Conservation (phyloP, 257 asterid genomes). For the Solanum corneliomulleri region DNA sequence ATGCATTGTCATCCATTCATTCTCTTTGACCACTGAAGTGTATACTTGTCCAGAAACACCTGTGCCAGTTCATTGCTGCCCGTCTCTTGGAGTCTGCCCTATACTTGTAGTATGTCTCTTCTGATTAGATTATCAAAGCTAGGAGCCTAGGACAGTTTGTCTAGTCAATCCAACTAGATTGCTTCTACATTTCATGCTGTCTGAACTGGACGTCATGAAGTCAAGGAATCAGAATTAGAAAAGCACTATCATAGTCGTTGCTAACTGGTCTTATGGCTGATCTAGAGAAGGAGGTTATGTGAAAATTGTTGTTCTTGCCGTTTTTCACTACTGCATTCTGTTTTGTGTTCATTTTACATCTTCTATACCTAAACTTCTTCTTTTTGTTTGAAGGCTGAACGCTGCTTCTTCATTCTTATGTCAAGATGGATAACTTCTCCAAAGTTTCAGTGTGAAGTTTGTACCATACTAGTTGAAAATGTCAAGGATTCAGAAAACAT, state of each 20-base stretch:
- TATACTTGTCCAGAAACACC: background rate
- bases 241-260: background rate
- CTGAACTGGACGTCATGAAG: background rate
- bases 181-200: background rate
- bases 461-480: background rate
- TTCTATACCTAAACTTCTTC: background rate
- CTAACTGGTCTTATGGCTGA: background rate
- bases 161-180: background rate
- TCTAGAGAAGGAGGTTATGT: background rate
- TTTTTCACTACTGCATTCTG: background rate
- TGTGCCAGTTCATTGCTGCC: background rate
- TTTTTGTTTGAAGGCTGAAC: background rate
- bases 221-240: background rate
- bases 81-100: background rate
- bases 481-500: background rate
- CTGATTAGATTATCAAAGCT: background rate
- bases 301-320: background rate
- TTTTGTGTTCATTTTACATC: background rate
- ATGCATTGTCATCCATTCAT: background rate
- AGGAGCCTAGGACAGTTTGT: background rate
- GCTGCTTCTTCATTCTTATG: background rate
- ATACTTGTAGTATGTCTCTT: background rate
- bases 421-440: background rate
- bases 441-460: background rate
- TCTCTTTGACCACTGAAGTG: background rate